Evolutionary conservation across 306 rosid genomes (phyloP), one percentile per base, ranked within the genome.

Genomic region (Betula pendula): DNA sequence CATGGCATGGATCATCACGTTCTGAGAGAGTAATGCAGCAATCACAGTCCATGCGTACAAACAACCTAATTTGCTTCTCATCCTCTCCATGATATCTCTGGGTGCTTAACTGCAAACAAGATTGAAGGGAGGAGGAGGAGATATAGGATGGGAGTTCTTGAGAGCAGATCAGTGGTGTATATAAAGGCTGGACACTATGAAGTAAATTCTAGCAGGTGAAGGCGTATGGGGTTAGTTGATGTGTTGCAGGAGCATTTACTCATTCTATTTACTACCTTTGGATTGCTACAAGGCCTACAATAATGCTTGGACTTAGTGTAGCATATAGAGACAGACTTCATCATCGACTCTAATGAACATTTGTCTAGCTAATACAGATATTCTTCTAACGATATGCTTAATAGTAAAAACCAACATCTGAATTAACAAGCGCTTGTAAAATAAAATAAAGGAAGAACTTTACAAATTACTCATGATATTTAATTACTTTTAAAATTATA

Each of bases 161-260:
- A 65, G 78, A 81, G 79, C 62, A 83, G 76, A n/a, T n/a, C n/a
- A 74, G 75, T 11, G 16, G 43, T 78, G 87, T 76, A 83, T 87
- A 89, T 89, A 89, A 88, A 75, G 68, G 76, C 86, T 58, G 76
- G 69, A 68, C 33, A 68, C 79, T 60, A 76, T 45, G 90, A 79
- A 95, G 93, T 92, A 71, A 91, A 96, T 92, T 83, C 71, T 50
- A 65, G 77, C 97, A 84, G 97, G 88, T 89, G 93, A 85, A 81
- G 74, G 84, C 85, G 87, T 79, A 16, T 86, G 85, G 35, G 81
- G 91, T 87, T 96, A 75, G 99, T 88, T 96, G 97, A 87, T 82
- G 43, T 75, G 19, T 63, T 78, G 89, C 90, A 90, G 83, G 49
- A 77, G 89, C 94, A 96, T 91, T 96, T 92, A 96, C 82, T 90